These are phyloP conservation scores for Xylariaceae sp. DNA, from an alignment of 2,329 filamentous ascomycete species.

Conservation along the genomic window DNA sequence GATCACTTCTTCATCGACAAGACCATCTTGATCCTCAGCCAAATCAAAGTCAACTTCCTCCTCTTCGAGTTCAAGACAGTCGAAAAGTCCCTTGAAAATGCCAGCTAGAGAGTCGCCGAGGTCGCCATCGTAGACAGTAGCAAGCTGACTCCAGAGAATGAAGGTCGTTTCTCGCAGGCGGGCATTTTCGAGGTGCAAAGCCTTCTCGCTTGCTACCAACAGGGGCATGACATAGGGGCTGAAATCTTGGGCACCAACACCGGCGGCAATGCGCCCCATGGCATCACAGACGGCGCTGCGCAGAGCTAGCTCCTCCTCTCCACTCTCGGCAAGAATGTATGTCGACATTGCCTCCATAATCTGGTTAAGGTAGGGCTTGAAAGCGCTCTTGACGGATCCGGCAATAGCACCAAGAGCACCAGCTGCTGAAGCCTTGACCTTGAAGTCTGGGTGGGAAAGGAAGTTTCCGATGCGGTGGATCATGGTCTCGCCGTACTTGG, in stretches of 20 bases:
- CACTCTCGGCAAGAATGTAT: slow-evolving; percentile 83
- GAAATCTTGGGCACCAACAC: slow-evolving; percentile 83
- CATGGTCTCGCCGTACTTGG: slow-evolving; percentile 76
- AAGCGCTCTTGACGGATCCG: slow-evolving; percentile 75
- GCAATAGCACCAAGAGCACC: slow-evolving; percentile 90
- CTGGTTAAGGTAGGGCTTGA: slow-evolving; percentile 86
- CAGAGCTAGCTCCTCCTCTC: slow-evolving; percentile 84
- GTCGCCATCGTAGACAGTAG: slow-evolving; percentile 86
- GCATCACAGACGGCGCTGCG: slow-evolving; percentile 88
- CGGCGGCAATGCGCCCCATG: slow-evolving; percentile 86
- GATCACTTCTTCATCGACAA: slow-evolving; percentile 47
- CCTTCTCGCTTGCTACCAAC: slow-evolving; percentile 91
- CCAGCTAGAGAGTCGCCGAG: slow-evolving; percentile 76
- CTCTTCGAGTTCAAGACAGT: slow-evolving; percentile 82
- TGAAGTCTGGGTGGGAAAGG: slow-evolving; percentile 79
- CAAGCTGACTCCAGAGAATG: slow-evolving; percentile 91
- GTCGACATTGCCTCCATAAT: slow-evolving; percentile 87
- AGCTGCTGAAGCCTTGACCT: slow-evolving; percentile 85
- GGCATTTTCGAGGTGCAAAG: slow-evolving; percentile 81
- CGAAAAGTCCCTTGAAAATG: slow-evolving; percentile 76
- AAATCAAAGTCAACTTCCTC: slow-evolving; percentile 77
- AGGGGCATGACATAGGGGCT: slow-evolving; percentile 87
- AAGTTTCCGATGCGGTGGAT: slow-evolving; percentile 82
- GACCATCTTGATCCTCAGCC: slow-evolving; percentile 49
- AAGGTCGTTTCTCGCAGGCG: slow-evolving; percentile 94